These are phyloP conservation scores for Lecanicillium sp. DNA, from an alignment of 2,329 filamentous ascomycete species.

Conservation along the genomic window DNA sequence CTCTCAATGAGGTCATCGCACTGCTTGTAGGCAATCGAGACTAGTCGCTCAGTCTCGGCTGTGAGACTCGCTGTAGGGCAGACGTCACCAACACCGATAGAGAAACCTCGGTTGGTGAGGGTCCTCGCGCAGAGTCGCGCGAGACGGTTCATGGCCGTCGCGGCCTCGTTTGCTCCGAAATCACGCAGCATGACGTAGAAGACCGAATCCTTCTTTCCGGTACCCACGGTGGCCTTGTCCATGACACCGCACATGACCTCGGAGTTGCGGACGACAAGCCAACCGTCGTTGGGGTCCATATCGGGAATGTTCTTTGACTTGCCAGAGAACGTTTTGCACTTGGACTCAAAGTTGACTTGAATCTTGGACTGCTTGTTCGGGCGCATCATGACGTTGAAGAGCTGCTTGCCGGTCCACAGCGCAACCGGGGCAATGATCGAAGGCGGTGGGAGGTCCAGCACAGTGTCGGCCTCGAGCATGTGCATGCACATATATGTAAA, in stretches of 20 bases:
- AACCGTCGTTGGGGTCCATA: constrained; percentile 82
- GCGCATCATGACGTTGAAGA: constrained; percentile 86
- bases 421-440: constrained; percentile 78
- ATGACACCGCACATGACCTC: constrained; percentile 96
- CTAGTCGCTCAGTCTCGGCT: constrained; percentile 66
- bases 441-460: constrained; percentile 80
- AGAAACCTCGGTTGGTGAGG: constrained; percentile 88
- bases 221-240: constrained; percentile 97
- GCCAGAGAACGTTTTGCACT: constrained; percentile 75
- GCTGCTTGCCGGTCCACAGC: constrained; percentile 94
- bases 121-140: constrained; percentile 85
- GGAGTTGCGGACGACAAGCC: constrained; percentile 89
- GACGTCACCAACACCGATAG: constrained; percentile 92
- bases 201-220: constrained; percentile 94
- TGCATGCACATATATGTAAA: constrained; percentile 89
- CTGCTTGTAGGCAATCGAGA: constrained; percentile 70
- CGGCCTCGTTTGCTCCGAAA: constrained; percentile 83
- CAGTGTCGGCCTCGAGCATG: constrained; percentile 78
- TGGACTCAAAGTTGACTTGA: constrained; percentile 85
- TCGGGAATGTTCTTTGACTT: constrained; percentile 53
- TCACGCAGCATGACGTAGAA: constrained; percentile 97
- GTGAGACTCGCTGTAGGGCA: constrained; percentile 71
- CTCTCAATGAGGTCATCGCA: constrained; percentile 78
- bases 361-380: constrained; percentile 81
- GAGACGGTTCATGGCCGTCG: constrained; percentile 86